Conservation (phyloP, 2,329 filamentous ascomycete species). For the Mycogone perniciosa region DNA sequence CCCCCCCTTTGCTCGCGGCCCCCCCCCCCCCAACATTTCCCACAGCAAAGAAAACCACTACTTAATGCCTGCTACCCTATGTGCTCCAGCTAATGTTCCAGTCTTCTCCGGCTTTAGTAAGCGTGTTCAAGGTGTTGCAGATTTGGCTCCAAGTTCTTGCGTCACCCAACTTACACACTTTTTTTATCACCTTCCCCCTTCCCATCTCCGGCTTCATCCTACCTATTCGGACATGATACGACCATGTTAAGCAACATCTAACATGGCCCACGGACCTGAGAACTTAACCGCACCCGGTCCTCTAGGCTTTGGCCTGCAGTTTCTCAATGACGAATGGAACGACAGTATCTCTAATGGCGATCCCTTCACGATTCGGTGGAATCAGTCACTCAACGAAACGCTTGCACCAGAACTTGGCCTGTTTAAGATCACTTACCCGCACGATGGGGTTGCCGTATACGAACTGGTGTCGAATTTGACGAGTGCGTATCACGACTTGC, state of each 20-base stretch:
- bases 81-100: constrained; percentile 9
- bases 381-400: constrained; percentile 18
- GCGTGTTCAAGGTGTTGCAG: background rate
- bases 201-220: background rate
- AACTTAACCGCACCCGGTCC: constrained; percentile 9
- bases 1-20: no score
- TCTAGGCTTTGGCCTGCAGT: constrained; percentile 24
- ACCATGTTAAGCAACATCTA: background rate
- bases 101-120: background rate
- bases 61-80: constrained; percentile 8
- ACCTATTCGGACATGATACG: background rate
- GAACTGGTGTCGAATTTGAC: constrained; percentile 26
- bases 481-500: constrained; percentile 18
- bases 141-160: background rate
- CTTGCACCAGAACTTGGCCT: constrained; percentile 21
- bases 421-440: constrained; percentile 26
- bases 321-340: constrained; percentile 30
- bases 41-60: constrained; percentile 7
- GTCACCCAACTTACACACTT: background rate
- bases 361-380: constrained; percentile 25
- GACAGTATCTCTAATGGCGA: constrained; percentile 28
- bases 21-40: background rate
- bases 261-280: constrained; percentile 5
- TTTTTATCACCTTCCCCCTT: background rate
- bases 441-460: constrained; percentile 24